Base-by-base conservation (phyloP, 2,329 filamentous ascomycete species). In the Trematosphaeria pertusa region DNA sequence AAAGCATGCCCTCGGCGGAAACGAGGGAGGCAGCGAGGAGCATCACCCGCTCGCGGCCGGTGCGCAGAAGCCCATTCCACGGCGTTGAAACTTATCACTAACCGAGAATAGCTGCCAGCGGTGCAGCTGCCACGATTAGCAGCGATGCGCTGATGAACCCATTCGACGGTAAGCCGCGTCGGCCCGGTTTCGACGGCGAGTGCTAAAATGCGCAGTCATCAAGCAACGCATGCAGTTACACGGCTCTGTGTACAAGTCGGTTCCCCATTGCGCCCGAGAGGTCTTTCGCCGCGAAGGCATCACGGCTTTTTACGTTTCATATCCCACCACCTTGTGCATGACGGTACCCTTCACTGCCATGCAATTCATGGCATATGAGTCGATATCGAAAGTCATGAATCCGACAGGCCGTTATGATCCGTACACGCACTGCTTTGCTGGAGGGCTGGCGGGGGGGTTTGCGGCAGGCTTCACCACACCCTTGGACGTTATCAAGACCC, bases 161-260 rank as follows among this genome's bases (percentile, higher is more conserved):
- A 17, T 99, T 99, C 71, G 94, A 99, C 77, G 91, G 91, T 96
- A 82, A 65, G 84, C 69, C 46, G 20, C 42, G 34, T 35, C 37
- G 14, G 15, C 31, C 19, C 9, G 32, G 26, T 22, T 37, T 12
- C n/a, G 32, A 26, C 20, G 28, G 21, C 38, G 41, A 28, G 26
- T 40, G 48, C 64, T 68, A 24, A 71, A 34, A 32, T 22, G 34
- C 15, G 21, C 65, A 97, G 94, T 99, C 52, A 96, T 99, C 79
- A 99, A 99, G 77, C 94, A 99, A 74, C 89, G 94, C 64, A 99
- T 99, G 94, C 94, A 99, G 74, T 89, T 99, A 49, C 90, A 96
- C 71, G 89, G 94, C 65, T 97, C 93, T n/a, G 86, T 86, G 58
- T 96, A 97, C 77, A 87, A 87, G 63, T 91, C 88, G 17, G 87